Conservation (phyloP, 2,329 filamentous ascomycete genomes). For the Xylariales sp. region DNA sequence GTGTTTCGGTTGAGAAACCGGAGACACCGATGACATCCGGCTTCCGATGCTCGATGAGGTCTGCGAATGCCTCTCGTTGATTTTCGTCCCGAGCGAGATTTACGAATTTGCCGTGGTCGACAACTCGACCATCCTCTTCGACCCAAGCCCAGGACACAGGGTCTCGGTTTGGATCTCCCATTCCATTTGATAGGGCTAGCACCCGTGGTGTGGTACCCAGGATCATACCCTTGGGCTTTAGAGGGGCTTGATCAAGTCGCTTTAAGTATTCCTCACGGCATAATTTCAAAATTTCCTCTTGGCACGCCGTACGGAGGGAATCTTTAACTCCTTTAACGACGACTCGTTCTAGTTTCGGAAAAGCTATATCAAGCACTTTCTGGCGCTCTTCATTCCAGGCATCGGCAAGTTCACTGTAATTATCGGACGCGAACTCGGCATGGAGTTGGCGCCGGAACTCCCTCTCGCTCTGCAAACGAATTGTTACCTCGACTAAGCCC, state of each 20-base stretch:
- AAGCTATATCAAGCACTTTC: constrained; percentile 84
- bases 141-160: constrained; percentile 92
- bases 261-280: constrained; percentile 91
- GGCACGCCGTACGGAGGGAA: constrained; percentile 90
- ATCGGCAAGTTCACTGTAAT: constrained; percentile 93
- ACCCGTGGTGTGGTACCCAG: constrained; percentile 89
- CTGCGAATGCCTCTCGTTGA: constrained; percentile 77
- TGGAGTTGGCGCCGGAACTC: constrained; percentile 82
- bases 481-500: constrained; percentile 85
- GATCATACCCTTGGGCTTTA: constrained; percentile 92
- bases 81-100: constrained; percentile 79
- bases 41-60: constrained; percentile 80
- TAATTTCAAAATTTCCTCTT: constrained; percentile 87
- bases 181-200: constrained; percentile 86
- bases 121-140: constrained; percentile 88
- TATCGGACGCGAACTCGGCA: constrained; percentile 90
- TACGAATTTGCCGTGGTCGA: constrained; percentile 88
- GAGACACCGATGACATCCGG: constrained; percentile 92
- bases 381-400: constrained; percentile 92
- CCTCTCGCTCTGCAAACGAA: constrained; percentile 80
- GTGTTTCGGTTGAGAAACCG: constrained; percentile 87
- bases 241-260: constrained; percentile 93
- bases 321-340: constrained; percentile 96
- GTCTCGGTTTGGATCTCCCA: constrained; percentile 77
- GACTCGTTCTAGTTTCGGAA: constrained; percentile 82